Evolutionary conservation across 345 rosid species (phyloP).

Genomic region (Eucalyptus virginea): DNA sequence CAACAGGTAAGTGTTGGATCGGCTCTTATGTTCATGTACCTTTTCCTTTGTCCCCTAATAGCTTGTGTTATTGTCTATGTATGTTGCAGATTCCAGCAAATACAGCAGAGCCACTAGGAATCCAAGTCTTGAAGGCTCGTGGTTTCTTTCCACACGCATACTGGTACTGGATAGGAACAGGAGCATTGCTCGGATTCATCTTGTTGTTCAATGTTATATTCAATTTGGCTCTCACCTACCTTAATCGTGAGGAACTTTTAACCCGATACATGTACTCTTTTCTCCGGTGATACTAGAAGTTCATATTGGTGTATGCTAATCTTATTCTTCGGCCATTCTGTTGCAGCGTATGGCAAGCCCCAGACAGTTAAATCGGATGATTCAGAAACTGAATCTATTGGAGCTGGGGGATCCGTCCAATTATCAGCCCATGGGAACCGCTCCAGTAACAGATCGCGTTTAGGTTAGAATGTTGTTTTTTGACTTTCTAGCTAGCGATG

Average conservation of each 20-base stretch:
- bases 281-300: background rate
- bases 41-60: background rate
- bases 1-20: constrained; percentile 3
- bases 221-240: constrained; percentile 31
- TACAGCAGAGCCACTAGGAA: constrained; percentile 18
- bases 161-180: constrained; percentile 63
- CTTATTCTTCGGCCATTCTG: background rate
- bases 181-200: constrained; percentile 21
- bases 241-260: constrained; percentile 21
- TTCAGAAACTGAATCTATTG: background rate
- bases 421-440: background rate
- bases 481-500: background rate
- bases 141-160: constrained; percentile 28
- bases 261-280: background rate
- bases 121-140: constrained; percentile 24
- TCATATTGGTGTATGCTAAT: background rate
- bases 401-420: background rate
- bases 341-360: constrained; percentile 30
- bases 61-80: background rate
- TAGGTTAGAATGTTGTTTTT: background rate
- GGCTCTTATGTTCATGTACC: background rate
- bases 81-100: background rate
- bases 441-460: background rate
- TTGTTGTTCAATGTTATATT: constrained; percentile 25
- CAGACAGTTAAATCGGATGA: constrained; percentile 8